Base-by-base conservation (phyloP, 1,284 basidiomycete genomes). In the Pseudozyma thailandica region DNA sequence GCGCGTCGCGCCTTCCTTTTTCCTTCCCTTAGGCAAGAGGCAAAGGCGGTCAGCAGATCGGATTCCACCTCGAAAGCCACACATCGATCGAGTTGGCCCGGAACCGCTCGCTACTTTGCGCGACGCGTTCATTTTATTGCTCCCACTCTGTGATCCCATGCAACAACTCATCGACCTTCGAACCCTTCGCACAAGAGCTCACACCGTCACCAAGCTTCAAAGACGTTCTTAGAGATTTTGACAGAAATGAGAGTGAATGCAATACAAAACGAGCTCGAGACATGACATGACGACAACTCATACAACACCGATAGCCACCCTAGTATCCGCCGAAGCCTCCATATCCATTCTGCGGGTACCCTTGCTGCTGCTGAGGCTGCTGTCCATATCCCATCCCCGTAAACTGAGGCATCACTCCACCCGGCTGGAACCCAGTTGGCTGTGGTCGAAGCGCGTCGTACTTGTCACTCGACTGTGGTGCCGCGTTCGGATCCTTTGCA, bases 401-500 rank as follows among this genome's bases (percentile, higher is more conserved):
- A 33, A 61, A 62, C 47, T 72, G 74, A 35, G 72, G 74, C 64
- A 77, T 74, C 37, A 81, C 78, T 25, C 77, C 77, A 4, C 79
- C 80, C 0, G 79, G 68, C 27, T 75, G 70, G 70, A 81, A 82
- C 8, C 81, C 80, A 3, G 81, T 82, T 9, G 81, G 80, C 56
- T 82, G 81, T 3, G 81, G 79, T 27, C 80, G 72, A 37, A 82
- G 56, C 12, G 81, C 75, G 45, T 82, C 81, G 63, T 82, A 82
- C 64, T 76, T 80, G 30, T 75, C 77, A 49, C 72, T 75, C 60
- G 63, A 38, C 59, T 79, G 77, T 15, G 77, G 72, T 41, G 65
- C 65, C 6, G 58, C 27, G 28, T 72, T 74, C 27, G 77, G 50
- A 44, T 77, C 75, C 46, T 74, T 71, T 35, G 61, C 74, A 49